These are phyloP conservation scores for Monosporozyma aerobia DNA, from an alignment of 805 yeast genomes.

Conservation along the genomic window DNA sequence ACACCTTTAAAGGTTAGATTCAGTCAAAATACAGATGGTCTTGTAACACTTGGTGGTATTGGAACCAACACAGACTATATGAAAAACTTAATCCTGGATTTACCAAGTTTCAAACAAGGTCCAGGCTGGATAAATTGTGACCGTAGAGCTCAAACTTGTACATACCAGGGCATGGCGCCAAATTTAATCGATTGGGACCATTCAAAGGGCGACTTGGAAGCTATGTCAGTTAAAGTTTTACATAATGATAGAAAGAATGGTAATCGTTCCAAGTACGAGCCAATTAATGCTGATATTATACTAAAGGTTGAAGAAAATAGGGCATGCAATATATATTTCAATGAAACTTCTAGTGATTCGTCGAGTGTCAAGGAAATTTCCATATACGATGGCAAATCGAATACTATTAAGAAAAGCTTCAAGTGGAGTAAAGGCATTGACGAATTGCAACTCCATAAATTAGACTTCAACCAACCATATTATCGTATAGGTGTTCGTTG, in stretches of 20 bases:
- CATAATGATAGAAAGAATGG: conserved; percentile 38
- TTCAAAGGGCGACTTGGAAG: conserved; percentile 24
- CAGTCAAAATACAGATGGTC: conserved; percentile 46
- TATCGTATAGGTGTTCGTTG: conserved; percentile 65
- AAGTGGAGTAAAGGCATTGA: conserved; percentile 57
- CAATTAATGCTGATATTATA: conserved; percentile 52
- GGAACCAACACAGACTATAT: conserved; percentile 17
- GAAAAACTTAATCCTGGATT: conserved; percentile 39
- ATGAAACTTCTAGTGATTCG: conserved; percentile 29
- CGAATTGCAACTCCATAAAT: conserved; percentile 52
- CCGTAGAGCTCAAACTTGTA: conserved; percentile 40
- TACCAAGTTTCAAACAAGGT: conserved; percentile 51
- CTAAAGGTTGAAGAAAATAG: conserved; percentile 55
- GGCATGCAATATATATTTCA: conserved; percentile 53
- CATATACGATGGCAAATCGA: conserved; percentile 29
- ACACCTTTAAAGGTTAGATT: conserved; percentile 68
- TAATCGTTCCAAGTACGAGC: conserved; percentile 48
- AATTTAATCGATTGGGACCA: conserved; percentile 31
- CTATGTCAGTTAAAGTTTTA: conserved; percentile 41
- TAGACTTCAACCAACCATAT: conserved; percentile 43
- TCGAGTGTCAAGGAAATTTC: conserved; percentile 62
- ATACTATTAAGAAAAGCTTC: conserved; percentile 35
- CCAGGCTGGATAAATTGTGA: conserved; percentile 31
- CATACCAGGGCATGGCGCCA: conserved; percentile 42
- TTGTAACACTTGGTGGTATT: conserved; percentile 9